Evolutionary conservation across 2,329 filamentous ascomycete species (phyloP).

Genomic region (Tolypocladium nubicola): DNA sequence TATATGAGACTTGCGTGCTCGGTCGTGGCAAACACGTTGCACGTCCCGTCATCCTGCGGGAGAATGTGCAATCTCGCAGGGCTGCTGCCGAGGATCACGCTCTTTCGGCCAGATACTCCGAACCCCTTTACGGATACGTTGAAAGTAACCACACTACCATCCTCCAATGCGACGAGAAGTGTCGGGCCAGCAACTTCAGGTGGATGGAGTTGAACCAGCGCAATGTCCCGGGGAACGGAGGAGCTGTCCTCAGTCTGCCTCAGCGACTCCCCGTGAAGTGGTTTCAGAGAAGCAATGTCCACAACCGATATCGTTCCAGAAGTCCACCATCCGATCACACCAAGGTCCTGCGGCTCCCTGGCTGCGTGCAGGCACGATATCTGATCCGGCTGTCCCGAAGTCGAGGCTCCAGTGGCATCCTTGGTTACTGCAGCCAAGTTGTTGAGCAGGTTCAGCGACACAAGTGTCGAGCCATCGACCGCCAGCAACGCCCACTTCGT

Average conservation of each 20-base stretch:
- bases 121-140: constrained; percentile 53
- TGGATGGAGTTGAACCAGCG: constrained; percentile 68
- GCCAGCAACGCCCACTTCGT: constrained; percentile 60
- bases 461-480: constrained; percentile 60
- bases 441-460: constrained; percentile 54
- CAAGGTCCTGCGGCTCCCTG: constrained; percentile 49
- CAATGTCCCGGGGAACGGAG: constrained; percentile 74
- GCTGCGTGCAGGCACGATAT: constrained; percentile 78
- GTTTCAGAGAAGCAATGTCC: constrained; percentile 53
- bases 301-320: constrained; percentile 71
- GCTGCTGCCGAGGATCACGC: constrained; percentile 74
- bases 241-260: constrained; percentile 52
- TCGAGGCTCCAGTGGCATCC: constrained; percentile 42
- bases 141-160: constrained; percentile 83
- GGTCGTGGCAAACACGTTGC: constrained; percentile 83
- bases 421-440: constrained; percentile 49
- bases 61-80: constrained; percentile 74
- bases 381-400: constrained; percentile 44
- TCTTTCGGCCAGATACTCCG: constrained; percentile 62
- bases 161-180: constrained; percentile 81
- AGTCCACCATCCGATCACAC: constrained; percentile 80
- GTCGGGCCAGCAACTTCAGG: constrained; percentile 50
- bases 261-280: constrained; percentile 54
- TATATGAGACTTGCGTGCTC: constrained; percentile 94
- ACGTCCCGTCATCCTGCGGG: constrained; percentile 55